Percentiles rank a stretch among this genome's conserved stretches.
Evolutionary conservation across 2,329 filamentous ascomycete genomes (phyloP).

Genomic region (Penicillium crustosum): DNA sequence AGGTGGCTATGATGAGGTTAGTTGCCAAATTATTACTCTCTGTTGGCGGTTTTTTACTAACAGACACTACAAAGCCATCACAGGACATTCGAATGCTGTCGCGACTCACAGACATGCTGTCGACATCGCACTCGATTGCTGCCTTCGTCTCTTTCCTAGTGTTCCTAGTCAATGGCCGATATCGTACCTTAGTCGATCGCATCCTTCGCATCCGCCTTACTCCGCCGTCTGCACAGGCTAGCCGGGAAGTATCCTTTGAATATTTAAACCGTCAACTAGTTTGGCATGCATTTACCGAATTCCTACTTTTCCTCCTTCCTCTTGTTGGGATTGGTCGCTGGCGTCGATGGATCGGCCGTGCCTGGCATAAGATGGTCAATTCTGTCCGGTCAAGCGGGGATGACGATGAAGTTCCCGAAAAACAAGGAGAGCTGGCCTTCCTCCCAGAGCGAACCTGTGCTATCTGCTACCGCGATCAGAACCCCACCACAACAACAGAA

Average conservation of each 20-base stretch:
- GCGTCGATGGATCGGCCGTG: slow-evolving; percentile 81
- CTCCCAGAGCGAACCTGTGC: slow-evolving; percentile 92
- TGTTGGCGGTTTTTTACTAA: slow-evolving; percentile 15
- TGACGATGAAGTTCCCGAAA: slow-evolving; percentile 50
- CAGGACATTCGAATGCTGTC: slow-evolving; percentile 59
- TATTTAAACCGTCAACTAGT: slow-evolving; percentile 96
- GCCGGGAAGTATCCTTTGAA: slow-evolving; percentile 91
- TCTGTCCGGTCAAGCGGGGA: slow-evolving; percentile 55
- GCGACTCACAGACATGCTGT: slow-evolving; percentile 65
- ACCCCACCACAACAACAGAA: slow-evolving; percentile 68
- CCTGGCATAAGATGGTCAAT: slow-evolving; percentile 78
- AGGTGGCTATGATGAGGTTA: slow-evolving; percentile 66
- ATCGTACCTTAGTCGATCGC: slow-evolving; percentile 86
- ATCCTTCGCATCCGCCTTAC: slow-evolving; percentile 80
- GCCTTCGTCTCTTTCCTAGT: slow-evolving; percentile 83
- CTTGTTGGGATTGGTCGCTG: slow-evolving; percentile 93
- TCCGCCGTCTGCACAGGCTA: slow-evolving; percentile 79
- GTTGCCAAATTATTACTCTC: not conserved
- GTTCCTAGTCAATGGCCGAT: slow-evolving; percentile 86
- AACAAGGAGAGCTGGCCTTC: slow-evolving; percentile 74
- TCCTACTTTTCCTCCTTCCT: slow-evolving; percentile 93
- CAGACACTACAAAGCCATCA: slow-evolving; percentile 39
- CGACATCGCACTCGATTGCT: slow-evolving; percentile 75
- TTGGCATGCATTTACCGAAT: slow-evolving; percentile 99
- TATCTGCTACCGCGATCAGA: slow-evolving; percentile 95